Conservation (phyloP, 257 asterid genomes). For the Solanum infundibuliforme region DNA sequence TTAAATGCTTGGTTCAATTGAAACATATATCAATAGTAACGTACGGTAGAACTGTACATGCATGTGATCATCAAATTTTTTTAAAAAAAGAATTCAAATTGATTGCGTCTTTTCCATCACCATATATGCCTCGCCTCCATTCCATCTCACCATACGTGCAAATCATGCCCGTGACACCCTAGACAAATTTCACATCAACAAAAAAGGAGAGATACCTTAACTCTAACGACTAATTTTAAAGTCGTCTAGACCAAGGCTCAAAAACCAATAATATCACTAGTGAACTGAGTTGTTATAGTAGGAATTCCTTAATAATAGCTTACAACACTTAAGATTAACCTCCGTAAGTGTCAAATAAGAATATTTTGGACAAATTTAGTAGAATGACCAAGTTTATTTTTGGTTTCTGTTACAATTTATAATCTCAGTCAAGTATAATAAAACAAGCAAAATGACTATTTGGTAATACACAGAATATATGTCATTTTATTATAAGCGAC, state of each 20-base stretch:
- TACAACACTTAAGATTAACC: background rate
- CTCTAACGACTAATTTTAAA: background rate
- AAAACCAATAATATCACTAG: background rate
- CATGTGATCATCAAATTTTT: background rate
- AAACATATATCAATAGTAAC: background rate
- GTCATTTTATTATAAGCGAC: slow-evolving; percentile 18
- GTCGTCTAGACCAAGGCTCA: background rate
- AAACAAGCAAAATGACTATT: background rate
- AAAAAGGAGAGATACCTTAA: background rate
- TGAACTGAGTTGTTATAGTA: background rate
- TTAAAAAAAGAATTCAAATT: too few species aligned
- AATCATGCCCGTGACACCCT: background rate
- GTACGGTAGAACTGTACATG: background rate
- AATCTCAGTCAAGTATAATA: background rate
- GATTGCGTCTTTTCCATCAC: background rate
- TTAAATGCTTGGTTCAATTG: background rate
- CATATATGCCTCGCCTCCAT: background rate
- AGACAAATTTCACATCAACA: background rate
- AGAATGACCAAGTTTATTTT: background rate
- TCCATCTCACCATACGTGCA: too few species aligned
- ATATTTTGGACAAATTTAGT: background rate
- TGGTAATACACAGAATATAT: background rate
- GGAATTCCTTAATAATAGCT: background rate
- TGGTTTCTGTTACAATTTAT: background rate
- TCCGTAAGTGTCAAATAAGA: background rate